These are phyloP conservation scores for Coffea humblotiana DNA, from an alignment of 305 asterid species.

Conservation along the genomic window DNA sequence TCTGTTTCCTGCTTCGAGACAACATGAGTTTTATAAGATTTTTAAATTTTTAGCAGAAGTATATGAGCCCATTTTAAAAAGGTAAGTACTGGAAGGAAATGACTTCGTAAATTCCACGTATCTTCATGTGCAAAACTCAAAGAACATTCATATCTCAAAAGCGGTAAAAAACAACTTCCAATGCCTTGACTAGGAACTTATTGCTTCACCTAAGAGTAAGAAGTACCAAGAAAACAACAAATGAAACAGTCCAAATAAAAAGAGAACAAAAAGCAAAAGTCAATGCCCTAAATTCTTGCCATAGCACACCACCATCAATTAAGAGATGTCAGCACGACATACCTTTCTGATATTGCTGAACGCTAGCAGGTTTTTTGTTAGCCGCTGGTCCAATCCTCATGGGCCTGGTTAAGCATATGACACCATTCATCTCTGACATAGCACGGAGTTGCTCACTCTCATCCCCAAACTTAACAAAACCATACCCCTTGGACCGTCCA, in stretches of 20 bases:
- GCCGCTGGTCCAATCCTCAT: constrained; percentile 93
- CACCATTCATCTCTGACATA: constrained; percentile 84
- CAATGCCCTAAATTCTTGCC: constrained; percentile 2
- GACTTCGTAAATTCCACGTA: constrained; percentile 44
- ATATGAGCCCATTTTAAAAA: constrained; percentile 52
- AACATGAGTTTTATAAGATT: constrained; percentile 72
- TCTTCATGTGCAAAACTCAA: constrained; percentile 50
- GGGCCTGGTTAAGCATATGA: constrained; percentile 72
- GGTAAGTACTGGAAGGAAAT: constrained; percentile 56
- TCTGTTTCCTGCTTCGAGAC: constrained; percentile 92
- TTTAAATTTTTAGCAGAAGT: constrained; percentile 45
- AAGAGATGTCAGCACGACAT: constrained; percentile 20
- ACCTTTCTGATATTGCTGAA: constrained; percentile 60
- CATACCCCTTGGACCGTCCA: constrained; percentile 88
- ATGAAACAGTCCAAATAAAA: constrained; percentile 19
- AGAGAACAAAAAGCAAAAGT: constrained; percentile 15
- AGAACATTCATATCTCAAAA: constrained; percentile 45
- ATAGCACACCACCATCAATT: background rate
- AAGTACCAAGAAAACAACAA: constrained; percentile 29
- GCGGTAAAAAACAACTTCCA: constrained; percentile 33
- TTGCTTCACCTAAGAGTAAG: constrained; percentile 27
- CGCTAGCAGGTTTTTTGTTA: constrained; percentile 58
- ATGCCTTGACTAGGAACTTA: constrained; percentile 37
- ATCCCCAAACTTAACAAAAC: constrained; percentile 77
- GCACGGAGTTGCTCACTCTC: constrained; percentile 80